Conservation (phyloP, 2,329 filamentous ascomycete species). For the Colletotrichum navitas region DNA sequence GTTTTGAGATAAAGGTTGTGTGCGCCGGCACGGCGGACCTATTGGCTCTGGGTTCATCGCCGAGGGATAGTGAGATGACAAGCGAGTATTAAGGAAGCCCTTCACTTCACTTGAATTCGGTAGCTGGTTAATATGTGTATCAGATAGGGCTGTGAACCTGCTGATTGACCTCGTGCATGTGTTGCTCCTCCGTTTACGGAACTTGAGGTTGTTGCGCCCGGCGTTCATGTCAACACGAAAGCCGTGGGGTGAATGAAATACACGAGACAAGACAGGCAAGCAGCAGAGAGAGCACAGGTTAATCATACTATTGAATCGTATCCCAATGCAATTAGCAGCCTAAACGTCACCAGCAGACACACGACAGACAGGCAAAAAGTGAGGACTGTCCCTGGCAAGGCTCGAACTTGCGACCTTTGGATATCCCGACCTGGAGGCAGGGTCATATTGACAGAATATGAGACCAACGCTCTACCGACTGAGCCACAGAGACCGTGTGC, state of each 20-base stretch:
- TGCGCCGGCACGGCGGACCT: neutral
- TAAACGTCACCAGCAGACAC: neutral
- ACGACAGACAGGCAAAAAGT: neutral
- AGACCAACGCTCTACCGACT: conserved; percentile 27
- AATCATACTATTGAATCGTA: neutral
- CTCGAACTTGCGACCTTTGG: conserved; percentile 30
- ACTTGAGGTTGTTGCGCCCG: no score
- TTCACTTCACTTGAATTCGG: no score
- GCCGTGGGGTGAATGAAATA: no score
- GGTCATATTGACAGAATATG: conserved; percentile 15
- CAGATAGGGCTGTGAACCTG: no score
- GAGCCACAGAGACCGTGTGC: conserved; percentile 15
- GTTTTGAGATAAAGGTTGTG: neutral
- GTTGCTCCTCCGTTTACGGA: no score
- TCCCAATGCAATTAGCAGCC: neutral
- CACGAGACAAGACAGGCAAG: no score
- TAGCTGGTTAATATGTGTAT: no score
- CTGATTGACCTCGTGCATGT: no score
- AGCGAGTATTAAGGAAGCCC: no score
- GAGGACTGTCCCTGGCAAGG: conserved; percentile 8
- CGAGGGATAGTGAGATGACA: no score
- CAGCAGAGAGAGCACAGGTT: neutral
- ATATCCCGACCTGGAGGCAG: neutral
- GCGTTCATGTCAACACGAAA: no score
- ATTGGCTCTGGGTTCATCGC: no score